These are phyloP conservation scores for Malus sieversii DNA, from an alignment of 306 rosid genomes.

Conservation along the genomic window DNA sequence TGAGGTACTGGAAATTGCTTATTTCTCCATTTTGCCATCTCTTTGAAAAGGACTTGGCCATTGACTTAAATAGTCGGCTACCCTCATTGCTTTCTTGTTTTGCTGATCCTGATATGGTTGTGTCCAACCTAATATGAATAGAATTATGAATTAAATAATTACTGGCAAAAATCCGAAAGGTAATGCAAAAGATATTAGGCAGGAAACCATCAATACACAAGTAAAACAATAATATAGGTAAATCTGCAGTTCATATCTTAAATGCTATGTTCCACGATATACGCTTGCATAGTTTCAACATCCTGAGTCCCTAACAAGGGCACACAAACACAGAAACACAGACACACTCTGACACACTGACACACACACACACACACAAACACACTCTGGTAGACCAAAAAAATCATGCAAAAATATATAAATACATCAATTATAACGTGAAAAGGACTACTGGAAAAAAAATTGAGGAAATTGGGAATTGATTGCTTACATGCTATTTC, in stretches of 20 bases:
- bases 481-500: conserved; percentile 83
- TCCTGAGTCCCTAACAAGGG: neutral
- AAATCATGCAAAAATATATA: neutral
- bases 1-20: conserved; percentile 97
- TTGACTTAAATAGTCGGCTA: conserved; percentile 80
- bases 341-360: neutral
- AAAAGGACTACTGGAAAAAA: conserved; percentile 3
- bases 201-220: neutral
- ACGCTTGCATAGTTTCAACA: neutral
- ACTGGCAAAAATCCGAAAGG: neutral
- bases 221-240: neutral
- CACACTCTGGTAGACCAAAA: neutral
- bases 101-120: conserved; percentile 92
- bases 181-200: conserved; percentile 2
- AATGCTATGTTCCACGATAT: neutral
- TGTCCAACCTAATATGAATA: conserved; percentile 74
- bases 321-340: neutral
- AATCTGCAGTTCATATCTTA: neutral
- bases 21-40: conserved; percentile 99
- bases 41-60: conserved; percentile 93
- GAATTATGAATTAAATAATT: conserved; percentile 8
- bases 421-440: neutral
- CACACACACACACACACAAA: neutral
- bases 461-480: conserved; percentile 4
- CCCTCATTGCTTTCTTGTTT: conserved; percentile 96